phyloP scores from a whole-genome alignment of 805 yeast species.

The Hyphopichia homilentoma region DNA sequence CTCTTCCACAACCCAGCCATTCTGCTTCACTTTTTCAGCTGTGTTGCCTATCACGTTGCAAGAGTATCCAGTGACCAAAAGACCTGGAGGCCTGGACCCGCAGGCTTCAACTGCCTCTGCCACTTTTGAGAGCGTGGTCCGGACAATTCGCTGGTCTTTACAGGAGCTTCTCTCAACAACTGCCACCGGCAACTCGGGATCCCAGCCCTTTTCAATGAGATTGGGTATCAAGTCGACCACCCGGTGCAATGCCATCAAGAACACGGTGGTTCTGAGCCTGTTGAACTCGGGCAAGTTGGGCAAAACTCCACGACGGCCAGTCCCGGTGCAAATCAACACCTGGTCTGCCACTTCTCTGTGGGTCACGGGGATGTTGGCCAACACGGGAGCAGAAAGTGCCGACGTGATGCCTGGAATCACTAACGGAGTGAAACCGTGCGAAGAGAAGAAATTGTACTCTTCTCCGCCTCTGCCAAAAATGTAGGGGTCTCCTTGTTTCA shows the following conservation, averaged over 20 bases:
- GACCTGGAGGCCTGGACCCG: constrained; percentile 92
- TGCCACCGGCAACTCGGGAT: constrained; percentile 68
- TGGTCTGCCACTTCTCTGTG: constrained; percentile 92
- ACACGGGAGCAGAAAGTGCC: constrained; percentile 82
- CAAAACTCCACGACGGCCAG: constrained; percentile 81
- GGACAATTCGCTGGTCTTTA: constrained; percentile 82
- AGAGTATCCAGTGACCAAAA: constrained; percentile 76
- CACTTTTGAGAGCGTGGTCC: constrained; percentile 65
- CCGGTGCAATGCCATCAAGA: constrained; percentile 87
- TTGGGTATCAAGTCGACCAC: constrained; percentile 52
- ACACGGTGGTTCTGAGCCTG: constrained; percentile 72
- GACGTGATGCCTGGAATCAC: constrained; percentile 90
- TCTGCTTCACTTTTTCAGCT: constrained; percentile 12
- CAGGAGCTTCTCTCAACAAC: constrained; percentile 90
- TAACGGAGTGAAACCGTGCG: constrained; percentile 64
- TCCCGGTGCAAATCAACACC: constrained; percentile 89
- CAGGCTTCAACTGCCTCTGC: constrained; percentile 69
- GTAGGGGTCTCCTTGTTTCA: constrained; percentile 96
- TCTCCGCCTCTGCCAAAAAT: constrained; percentile 97
- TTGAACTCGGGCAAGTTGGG: constrained; percentile 78
- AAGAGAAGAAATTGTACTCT: constrained; percentile 66
- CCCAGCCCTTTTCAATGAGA: constrained; percentile 58
- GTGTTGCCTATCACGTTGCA: constrained; percentile 58
- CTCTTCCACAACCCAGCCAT: constrained; percentile 47
- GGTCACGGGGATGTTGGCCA: constrained; percentile 83